Conservation (phyloP, 108 stramenopile species). For the Thalassiosira profunda region DNA sequence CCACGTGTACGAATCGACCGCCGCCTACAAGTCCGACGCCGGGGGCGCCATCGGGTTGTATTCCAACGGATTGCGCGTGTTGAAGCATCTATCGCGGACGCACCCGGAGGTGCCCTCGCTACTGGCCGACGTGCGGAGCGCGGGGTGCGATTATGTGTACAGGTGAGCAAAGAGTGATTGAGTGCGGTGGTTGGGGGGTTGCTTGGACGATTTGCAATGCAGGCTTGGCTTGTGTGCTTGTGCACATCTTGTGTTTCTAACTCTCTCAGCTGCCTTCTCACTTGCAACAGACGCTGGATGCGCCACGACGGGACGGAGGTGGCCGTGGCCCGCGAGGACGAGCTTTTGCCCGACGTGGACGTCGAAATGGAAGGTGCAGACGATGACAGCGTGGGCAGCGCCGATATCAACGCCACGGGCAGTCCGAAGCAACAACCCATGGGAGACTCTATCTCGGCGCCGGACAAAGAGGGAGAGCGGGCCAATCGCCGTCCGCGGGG, state of each 20-base stretch:
- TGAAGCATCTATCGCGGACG: conserved; percentile 45
- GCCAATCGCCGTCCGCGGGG: conserved; percentile 32
- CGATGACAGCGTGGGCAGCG: not conserved
- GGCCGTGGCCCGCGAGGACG: conserved; percentile 56
- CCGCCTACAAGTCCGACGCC: conserved; percentile 35
- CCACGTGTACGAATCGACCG: conserved; percentile 50
- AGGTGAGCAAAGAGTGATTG: too few species aligned
- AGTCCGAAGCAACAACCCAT: too few species aligned
- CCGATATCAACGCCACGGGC: not conserved
- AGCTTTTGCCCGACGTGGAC: conserved; percentile 31
- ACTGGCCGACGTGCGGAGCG: conserved; percentile 24
- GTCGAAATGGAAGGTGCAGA: not conserved
- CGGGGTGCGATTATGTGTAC: conserved; percentile 63
- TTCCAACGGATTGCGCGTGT: conserved; percentile 69
- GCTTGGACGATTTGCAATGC: too few species aligned
- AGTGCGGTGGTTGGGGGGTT: too few species aligned
- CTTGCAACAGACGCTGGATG: conserved; percentile 71
- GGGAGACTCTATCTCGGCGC: not conserved
- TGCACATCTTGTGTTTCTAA: too few species aligned
- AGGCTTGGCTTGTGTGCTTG: too few species aligned
- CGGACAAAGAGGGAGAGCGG: not conserved
- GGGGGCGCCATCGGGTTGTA: conserved; percentile 74
- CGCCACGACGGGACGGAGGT: conserved; percentile 71
- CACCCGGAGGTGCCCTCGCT: conserved; percentile 37
- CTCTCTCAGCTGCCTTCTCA: too few species aligned